Conservation (phyloP, 352 stramenopile species). For the Phytophthora colocasiae region DNA sequence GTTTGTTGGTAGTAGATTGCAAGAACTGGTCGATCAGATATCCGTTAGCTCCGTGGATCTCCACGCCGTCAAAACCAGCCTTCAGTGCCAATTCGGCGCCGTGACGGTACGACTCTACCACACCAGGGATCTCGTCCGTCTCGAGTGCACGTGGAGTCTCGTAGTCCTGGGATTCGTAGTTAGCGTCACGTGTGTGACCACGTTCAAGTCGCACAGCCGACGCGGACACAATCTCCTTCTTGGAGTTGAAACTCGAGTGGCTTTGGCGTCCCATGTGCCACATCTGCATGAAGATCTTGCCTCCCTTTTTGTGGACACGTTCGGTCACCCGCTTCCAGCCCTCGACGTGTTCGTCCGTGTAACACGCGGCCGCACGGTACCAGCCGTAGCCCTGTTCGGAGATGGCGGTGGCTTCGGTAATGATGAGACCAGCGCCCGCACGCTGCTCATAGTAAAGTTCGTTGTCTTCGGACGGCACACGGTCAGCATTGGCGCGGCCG, state of each 20-base stretch:
- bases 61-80: constrained; percentile 67
- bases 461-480: constrained; percentile 55
- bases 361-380: constrained; percentile 44
- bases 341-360: constrained; percentile 47
- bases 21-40: constrained; percentile 94
- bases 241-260: constrained; percentile 62
- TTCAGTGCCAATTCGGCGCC: constrained; percentile 59
- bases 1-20: constrained; percentile 59
- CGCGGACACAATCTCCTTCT: constrained; percentile 57
- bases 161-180: constrained; percentile 42
- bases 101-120: constrained; percentile 74
- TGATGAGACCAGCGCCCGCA: constrained; percentile 61
- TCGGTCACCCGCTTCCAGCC: constrained; percentile 70
- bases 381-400: constrained; percentile 48
- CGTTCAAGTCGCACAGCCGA: constrained; percentile 39
- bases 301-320: constrained; percentile 77
- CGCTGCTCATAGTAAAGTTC: constrained; percentile 71
- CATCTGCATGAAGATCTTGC: constrained; percentile 84
- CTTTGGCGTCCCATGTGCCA: constrained; percentile 79
- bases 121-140: constrained; percentile 70
- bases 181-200: constrained; percentile 38
- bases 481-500: constrained; percentile 34
- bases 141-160: constrained; percentile 65
- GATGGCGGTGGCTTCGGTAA: constrained; percentile 67
- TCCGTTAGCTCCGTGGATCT: constrained; percentile 87